Evolutionary conservation across 1,139 yeast genomes (phyloP).

Genomic region (Lodderomyces parapsilosis): DNA sequence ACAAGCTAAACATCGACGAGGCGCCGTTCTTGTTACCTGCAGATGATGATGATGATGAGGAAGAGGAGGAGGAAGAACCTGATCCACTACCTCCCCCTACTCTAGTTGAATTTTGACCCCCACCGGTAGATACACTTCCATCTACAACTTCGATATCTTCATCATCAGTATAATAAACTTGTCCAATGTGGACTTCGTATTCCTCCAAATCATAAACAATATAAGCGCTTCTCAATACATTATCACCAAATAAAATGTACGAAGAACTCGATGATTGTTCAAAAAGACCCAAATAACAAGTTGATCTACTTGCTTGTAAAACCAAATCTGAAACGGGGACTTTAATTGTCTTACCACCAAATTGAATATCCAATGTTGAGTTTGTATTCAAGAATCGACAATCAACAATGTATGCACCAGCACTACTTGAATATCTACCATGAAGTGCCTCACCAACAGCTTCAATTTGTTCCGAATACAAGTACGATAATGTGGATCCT

Average conservation of each 20-base stretch:
- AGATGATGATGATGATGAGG: neutral
- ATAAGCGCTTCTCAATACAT: slow-evolving; percentile 70
- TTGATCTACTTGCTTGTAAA: slow-evolving; percentile 13
- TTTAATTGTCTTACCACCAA: slow-evolving; percentile 33
- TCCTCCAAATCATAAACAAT: slow-evolving; percentile 75
- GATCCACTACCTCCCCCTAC: neutral
- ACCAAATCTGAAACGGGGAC: slow-evolving; percentile 36
- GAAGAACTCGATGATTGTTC: slow-evolving; percentile 18
- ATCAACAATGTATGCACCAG: slow-evolving; percentile 27
- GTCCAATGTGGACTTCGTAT: slow-evolving; percentile 66
- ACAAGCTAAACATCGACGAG: neutral
- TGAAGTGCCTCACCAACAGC: slow-evolving; percentile 30
- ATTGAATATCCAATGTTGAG: slow-evolving; percentile 27
- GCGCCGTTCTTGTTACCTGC: neutral
- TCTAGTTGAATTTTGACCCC: slow-evolving; percentile 9
- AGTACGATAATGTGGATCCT: slow-evolving; percentile 40
- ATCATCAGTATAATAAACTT: slow-evolving; percentile 37
- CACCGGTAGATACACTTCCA: slow-evolving; percentile 7
- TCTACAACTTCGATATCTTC: slow-evolving; percentile 11
- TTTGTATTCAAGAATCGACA: slow-evolving; percentile 13
- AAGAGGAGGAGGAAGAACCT: neutral
- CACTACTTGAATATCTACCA: slow-evolving; percentile 19
- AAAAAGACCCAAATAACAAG: slow-evolving; percentile 32
- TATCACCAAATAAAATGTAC: slow-evolving; percentile 60
- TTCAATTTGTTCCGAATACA: slow-evolving; percentile 26